Evolutionary conservation across 202 grass and related monocot genomes (phyloP), one percentile per base, ranked within the genome.

Genomic region (Miscanthus sacchariflorus): DNA sequence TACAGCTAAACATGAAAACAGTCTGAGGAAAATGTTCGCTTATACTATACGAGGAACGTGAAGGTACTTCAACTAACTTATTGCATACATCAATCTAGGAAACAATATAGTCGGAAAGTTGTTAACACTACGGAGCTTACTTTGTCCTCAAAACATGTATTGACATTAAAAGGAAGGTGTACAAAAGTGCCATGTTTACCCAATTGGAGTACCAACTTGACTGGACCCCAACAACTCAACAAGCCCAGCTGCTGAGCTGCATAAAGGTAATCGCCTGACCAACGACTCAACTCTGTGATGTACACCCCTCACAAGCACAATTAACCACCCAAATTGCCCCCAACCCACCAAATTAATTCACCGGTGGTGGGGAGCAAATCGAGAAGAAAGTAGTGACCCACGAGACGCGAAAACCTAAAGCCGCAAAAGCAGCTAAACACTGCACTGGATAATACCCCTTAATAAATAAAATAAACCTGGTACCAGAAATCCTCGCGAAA

Each of bases 131-230:
- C 9, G n/a, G 8, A 64, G 38, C 36, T 40, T 63, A 21, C 38
- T 49, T 9, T 2, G 39, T 82, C 56, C 8, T 52, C 58, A 76
- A 49, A 49, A 68, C 23, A 70, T 80, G 15, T 5, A 13, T 23
- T 12, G 36, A 5, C 44, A 40, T 11, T 9, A 68, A 49, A 23
- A 38, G 35, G 25, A 56, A 18, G 35, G 21, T 35, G 25, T 5
- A 64, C 9, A 64, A 49, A 81, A 21, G 52, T 67, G 68, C 23
- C 68, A 73, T 84, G 43, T 24, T 21, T 65, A 79, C 43, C 48
- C n/a, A 85, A 74, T 44, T 45, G 18, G 44, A 59, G 21, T 64
- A 18, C 6, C 61, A 28, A 48, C 39, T 15, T 65, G 72, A 46
- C 30, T 25, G 48, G 11, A 58, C 54, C 7, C 7, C n/a, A 44